These are phyloP conservation scores for Diaporthe citri DNA, from an alignment of 2,329 filamentous ascomycete genomes.

Conservation along the genomic window DNA sequence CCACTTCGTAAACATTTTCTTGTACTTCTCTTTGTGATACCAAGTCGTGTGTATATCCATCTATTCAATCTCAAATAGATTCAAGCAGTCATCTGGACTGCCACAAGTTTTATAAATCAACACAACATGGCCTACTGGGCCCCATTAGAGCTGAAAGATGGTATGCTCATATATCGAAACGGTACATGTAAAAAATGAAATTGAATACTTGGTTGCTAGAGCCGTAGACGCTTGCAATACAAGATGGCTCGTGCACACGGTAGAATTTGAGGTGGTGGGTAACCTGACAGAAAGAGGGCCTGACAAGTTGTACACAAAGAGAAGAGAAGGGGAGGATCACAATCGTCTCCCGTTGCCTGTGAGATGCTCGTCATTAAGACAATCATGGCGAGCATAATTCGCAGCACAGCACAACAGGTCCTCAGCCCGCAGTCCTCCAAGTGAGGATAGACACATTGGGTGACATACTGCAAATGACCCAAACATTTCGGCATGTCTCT, in stretches of 20 bases:
- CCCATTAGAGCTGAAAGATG: no score
- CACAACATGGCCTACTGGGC: background rate
- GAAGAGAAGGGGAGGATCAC: background rate
- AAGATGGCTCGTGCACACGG: no score
- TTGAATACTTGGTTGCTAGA: no score
- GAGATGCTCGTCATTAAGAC: background rate
- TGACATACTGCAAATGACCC: background rate
- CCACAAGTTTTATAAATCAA: background rate
- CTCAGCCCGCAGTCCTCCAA: background rate
- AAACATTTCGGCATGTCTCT: no score
- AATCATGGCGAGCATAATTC: background rate
- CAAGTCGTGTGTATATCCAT: conserved; percentile 10
- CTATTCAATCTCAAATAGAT: conserved; percentile 8
- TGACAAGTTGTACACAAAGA: background rate
- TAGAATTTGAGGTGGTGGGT: background rate
- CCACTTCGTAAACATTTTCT: background rate
- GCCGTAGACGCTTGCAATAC: background rate
- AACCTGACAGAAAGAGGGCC: background rate
- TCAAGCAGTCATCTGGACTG: background rate
- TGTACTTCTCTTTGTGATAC: conserved; percentile 27
- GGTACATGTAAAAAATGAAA: background rate
- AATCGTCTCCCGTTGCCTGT: background rate
- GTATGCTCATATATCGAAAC: background rate
- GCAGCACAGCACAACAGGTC: no score
- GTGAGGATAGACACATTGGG: background rate